Base-by-base conservation (phyloP, 495 filamentous ascomycete genomes). In the Penicillium pulvis region DNA sequence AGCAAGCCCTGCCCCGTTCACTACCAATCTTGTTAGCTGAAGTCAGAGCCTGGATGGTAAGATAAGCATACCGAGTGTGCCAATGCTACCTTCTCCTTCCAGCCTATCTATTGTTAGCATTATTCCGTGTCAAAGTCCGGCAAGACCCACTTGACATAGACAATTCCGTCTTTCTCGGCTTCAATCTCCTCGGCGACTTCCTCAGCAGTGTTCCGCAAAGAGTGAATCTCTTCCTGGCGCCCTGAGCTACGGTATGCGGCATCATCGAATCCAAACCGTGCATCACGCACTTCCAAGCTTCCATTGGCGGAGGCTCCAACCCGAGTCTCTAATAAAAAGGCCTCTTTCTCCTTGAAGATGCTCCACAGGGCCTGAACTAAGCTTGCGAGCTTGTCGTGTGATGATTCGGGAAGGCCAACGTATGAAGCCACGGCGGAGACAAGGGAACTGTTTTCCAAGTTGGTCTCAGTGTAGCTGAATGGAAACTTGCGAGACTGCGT, bases 1-100 rank as follows among this genome's bases (percentile, higher is more conserved):
- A 10, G 91, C 91, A 20, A 96, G 85, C 4, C 92, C 92, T 24
- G 92, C 92, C 44, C 92, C 92, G 65, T 96, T 96, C 56, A 93
- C 90, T 79, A 45, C 33, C 14, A 57, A 43, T 3, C 4, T 19
- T 31, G 55, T 50, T 31, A 51, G 26, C 19, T 12, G 4, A 4
- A 41, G 14, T n/a, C 24, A 42, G 16, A 14, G 16, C 1, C 0
- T 4, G 1, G 9, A 17, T 6, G 14, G 4, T 4, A 5, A 9
- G 23, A 33, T 1, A 23, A 20, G 47, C 62, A 58, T 72, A 80
- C 79, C 79, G 33, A 92, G 71, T 3, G 89, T 93, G 28, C 89
- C 90, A 57, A 93, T 83, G 47, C 77, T 80, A 58, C 83, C 81
- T 50, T 77, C 64, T 0, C 82, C 82, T 20, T 74, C 62, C 2